These are phyloP conservation scores for Ensete glaucum DNA, from an alignment of 176 grass and related monocot genomes.

Conservation along the genomic window DNA sequence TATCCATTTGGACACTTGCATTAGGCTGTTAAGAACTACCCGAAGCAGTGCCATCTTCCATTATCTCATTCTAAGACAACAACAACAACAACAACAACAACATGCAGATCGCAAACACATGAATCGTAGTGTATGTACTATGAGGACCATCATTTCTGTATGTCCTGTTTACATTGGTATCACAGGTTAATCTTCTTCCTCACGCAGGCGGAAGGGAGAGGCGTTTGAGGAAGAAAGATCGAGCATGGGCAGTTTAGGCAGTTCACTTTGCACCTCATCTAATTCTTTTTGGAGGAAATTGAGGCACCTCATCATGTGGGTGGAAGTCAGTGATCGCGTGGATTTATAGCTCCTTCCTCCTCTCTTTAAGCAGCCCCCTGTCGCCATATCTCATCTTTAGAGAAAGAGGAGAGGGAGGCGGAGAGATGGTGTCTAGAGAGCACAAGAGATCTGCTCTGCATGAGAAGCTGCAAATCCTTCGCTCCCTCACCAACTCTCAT, in stretches of 20 bases:
- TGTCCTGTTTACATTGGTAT: too few species aligned
- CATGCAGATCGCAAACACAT: neutral
- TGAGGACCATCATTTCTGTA: too few species aligned
- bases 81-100: too few species aligned
- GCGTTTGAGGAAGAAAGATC: too few species aligned
- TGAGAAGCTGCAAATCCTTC: conserved; percentile 18
- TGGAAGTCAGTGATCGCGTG: too few species aligned
- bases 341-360: neutral
- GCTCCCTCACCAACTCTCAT: conserved; percentile 5
- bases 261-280: too few species aligned
- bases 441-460: conserved; percentile 11
- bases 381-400: neutral
- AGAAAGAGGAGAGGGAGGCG: neutral
- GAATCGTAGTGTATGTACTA: too few species aligned
- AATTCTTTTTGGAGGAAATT: too few species aligned
- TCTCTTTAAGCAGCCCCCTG: neutral
- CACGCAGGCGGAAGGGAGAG: too few species aligned
- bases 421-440: conserved; percentile 14
- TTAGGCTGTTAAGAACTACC: neutral
- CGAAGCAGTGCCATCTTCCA: neutral
- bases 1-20: neutral
- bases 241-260: too few species aligned
- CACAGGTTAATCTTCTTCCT: too few species aligned
- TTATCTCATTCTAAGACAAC: neutral
- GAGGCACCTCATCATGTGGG: too few species aligned